phyloP scores from a whole-genome alignment of 1,284 basidiomycete species.

The Fomitopsis palustris region DNA sequence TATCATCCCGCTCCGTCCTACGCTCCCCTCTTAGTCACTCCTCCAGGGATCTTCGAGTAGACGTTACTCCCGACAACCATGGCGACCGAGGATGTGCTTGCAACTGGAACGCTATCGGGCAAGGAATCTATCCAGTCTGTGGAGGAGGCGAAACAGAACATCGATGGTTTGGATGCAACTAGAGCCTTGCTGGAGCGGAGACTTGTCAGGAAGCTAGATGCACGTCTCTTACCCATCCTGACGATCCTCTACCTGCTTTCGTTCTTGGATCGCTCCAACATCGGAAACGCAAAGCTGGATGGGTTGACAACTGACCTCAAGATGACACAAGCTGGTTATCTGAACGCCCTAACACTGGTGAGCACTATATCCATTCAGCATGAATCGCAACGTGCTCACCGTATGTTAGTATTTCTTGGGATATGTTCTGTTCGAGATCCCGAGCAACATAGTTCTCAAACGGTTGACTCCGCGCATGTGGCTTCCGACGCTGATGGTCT shows the following conservation, averaged over 20 bases:
- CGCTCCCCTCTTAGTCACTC: neutral
- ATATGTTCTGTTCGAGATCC: constrained; percentile 69
- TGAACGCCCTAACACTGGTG: neutral
- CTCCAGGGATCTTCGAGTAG: neutral
- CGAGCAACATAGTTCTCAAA: constrained; percentile 27
- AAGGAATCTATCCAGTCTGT: constrained; percentile 1
- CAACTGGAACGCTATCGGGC: neutral
- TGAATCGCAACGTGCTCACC: constrained; percentile 29
- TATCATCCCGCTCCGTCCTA: neutral
- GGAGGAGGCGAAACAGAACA: neutral
- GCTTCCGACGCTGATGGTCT: constrained; percentile 22
- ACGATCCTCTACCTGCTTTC: constrained; percentile 64
- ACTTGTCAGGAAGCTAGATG: constrained; percentile 22
- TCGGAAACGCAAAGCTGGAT: constrained; percentile 59
- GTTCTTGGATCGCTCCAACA: constrained; percentile 68
- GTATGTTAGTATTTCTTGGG: constrained; percentile 52
- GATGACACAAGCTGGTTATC: constrained; percentile 1
- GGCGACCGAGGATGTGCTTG: neutral
- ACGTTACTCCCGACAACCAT: neutral
- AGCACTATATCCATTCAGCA: neutral
- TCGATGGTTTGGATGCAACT: neutral
- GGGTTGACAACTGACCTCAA: constrained; percentile 18
- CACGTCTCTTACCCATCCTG: constrained; percentile 45
- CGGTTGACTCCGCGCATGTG: constrained; percentile 42
- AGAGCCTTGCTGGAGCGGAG: constrained; percentile 1